A percentile compares a stretch with the other conserved stretches of the same genome.
These are phyloP conservation scores for Apiosordaria backusii DNA, from an alignment of 495 filamentous ascomycete species.

Conservation along the genomic window DNA sequence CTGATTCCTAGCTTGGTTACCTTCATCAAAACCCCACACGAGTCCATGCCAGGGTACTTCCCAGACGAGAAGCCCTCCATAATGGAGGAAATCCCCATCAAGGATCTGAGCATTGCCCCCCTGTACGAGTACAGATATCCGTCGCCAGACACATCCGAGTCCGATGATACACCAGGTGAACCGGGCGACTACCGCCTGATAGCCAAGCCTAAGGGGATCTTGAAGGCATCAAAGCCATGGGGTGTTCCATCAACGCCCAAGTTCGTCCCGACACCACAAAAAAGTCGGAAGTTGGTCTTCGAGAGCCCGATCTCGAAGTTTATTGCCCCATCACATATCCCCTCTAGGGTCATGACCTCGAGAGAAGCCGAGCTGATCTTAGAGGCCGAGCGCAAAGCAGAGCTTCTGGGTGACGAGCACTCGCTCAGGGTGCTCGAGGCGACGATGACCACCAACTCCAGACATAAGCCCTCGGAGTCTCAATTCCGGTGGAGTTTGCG, in stretches of 20 bases:
- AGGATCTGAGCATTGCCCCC: constrained; percentile 18
- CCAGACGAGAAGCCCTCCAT: constrained; percentile 15
- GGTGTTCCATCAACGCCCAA: constrained; percentile 15
- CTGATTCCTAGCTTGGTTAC: constrained; percentile 29
- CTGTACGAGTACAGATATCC: constrained; percentile 22
- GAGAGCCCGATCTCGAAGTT: constrained; percentile 26
- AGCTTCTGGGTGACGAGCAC: constrained; percentile 17
- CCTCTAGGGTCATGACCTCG: constrained; percentile 18
- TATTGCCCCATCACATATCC: constrained; percentile 18
- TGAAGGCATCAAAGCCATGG: constrained; percentile 26
- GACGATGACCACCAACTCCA: not conserved
- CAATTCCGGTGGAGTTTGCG: constrained; percentile 9
- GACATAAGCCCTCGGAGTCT: not conserved
- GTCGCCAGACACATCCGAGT: constrained; percentile 10
- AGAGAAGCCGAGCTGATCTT: constrained; percentile 11
- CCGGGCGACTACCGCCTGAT: constrained; percentile 17
- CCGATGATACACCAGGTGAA: not conserved
- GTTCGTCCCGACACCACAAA: constrained; percentile 27
- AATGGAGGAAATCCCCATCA: constrained; percentile 25
- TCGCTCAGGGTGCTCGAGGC: constrained; percentile 14
- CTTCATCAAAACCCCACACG: constrained; percentile 4
- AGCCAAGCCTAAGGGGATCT: constrained; percentile 24
- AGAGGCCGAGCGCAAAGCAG: constrained; percentile 14
- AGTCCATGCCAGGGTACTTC: constrained; percentile 18
- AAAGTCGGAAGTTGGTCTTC: constrained; percentile 25